Base-by-base conservation (phyloP, 176 grass and related monocot genomes). In the Carex pumila region DNA sequence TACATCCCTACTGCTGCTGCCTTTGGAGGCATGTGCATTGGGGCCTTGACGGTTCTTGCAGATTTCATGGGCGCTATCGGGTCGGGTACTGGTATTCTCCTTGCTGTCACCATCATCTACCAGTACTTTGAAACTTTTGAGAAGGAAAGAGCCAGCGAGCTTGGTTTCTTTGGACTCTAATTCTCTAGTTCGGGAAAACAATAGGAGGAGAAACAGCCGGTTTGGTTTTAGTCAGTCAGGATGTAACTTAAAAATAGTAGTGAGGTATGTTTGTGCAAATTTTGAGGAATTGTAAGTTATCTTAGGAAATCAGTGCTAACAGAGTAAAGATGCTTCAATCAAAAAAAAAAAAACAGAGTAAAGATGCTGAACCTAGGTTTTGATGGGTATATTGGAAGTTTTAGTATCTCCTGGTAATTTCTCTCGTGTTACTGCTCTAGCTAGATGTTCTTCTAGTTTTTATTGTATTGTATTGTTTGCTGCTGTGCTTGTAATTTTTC, bases 61-160 rank as follows among this genome's bases (percentile, higher is more conserved):
- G 92, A 98, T 88, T 95, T 98, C 68, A 95, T 98, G 91, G 95
- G 95, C 59, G 91, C 92, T 2, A 98, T 98, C 52, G 95, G 95
- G 79, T 98, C 92, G 47, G 92, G 95, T 74, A 98, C 95, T 7
- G 95, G 95, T 80, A 98, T 98, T 79, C 86, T 98, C 17, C 92
- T 98, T 15, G 92, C 95, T 0, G 95, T 98, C 37, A 98, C 92
- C 25, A 98, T 98, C 88, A 98, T 98, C 63, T 95, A 98, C 80
- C 92, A 95, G 62, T 98, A 98, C 71, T 95, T 98, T 0, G 95
- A 95, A 85, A 98, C 92, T 14, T 95, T 98, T 1, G 92, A 98
- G 84, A 98, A 98, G 87, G 95, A 98, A 86, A 91, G 89, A 80
- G 92, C 95, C 19, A 98, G 85, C 0, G 95, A 95, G 79, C 91